Evolutionary conservation across 768 basidiomycete species (phyloP), one percentile per base, ranked within the genome.

Genomic region (Fibroporia radiculosa): DNA sequence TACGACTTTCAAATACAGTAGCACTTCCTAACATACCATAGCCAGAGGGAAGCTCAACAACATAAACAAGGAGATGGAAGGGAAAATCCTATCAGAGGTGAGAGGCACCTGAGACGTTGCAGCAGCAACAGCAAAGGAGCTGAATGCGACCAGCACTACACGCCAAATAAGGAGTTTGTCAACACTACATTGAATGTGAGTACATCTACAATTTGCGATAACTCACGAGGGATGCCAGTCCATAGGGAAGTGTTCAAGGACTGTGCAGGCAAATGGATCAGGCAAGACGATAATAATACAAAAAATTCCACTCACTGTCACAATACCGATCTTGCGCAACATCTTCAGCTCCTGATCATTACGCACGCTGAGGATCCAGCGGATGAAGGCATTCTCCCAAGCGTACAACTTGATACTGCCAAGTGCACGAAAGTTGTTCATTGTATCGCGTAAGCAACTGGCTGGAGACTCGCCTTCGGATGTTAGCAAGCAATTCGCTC

Each of bases 401-500:
- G 87, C 89, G 62, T 95, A 95, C 3, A 93, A 66, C 59, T 93
- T 91, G 61, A 93, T 89, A 51, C 86, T 88, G 47, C 10, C 8
- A 16, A 13, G 40, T 24, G 10, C 13, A 6, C 11, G 4, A 44
- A 23, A 39, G 7, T 5, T 7, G 25, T 8, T 16, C 10, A 10
- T 31, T 10, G 29, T 31, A 31, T 18, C 34, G 7, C 16, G 8
- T 35, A 12, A 35, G 18, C 41, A 13, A 13, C 16, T 4, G n/a
- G 28, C 24, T 6, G 14, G 26, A 20, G 1, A 33, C 46, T 3
- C 31, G 78, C 83, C 82, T 90, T 58, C 85, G 84, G 57, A 98
- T 96, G 58, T 95, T 97, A 46, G 79, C 75, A 4, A 98, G 68
- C n/a, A 97, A 70, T 65, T 97, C 93, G 52, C 78, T 92, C 93